Conservation (phyloP, 176 grass and related monocot genomes). For the Alloteropsis semialata region DNA sequence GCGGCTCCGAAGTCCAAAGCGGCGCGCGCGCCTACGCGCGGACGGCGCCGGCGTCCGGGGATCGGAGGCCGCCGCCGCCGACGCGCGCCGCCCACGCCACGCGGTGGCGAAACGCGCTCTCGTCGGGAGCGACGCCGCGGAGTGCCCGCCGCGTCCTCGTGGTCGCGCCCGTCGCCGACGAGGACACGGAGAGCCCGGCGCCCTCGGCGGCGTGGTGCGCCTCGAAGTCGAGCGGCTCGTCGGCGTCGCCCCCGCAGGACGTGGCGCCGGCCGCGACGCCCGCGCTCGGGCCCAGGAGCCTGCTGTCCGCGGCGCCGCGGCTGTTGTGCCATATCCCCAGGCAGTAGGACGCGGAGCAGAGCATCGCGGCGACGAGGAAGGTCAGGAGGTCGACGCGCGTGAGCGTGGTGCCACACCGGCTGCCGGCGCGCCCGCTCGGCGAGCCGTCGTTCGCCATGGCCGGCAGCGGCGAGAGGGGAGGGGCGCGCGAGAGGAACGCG, state of each 20-base stretch:
- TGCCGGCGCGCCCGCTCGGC: conserved; percentile 9
- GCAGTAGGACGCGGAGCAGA: conserved; percentile 67
- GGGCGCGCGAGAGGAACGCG: background rate
- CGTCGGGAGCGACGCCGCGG: background rate
- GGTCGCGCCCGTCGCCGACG: background rate
- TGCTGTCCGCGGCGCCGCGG: conserved; percentile 17
- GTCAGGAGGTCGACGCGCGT: background rate
- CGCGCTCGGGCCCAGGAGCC: conserved; percentile 21
- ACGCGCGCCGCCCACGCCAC: conserved; percentile 22
- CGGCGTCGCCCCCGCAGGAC: conserved; percentile 23
- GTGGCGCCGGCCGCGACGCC: background rate
- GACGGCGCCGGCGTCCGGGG: too few relatives aligned
- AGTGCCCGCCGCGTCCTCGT: conserved; percentile 17
- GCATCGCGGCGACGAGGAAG: background rate
- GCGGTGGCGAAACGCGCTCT: too few relatives aligned
- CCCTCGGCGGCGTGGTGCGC: conserved; percentile 57
- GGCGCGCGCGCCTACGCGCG: too few relatives aligned
- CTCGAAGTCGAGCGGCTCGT: conserved; percentile 57
- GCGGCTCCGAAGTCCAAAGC: too few relatives aligned
- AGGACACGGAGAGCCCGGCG: conserved; percentile 38
- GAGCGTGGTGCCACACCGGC: background rate
- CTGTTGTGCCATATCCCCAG: conserved; percentile 67
- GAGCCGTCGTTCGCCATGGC: conserved; percentile 42
- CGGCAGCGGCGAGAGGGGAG: too few relatives aligned
- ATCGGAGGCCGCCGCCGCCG: conserved; percentile 8